These are phyloP conservation scores for Chalciporus sp. DNA, from an alignment of 1,284 basidiomycete genomes.

Conservation along the genomic window DNA sequence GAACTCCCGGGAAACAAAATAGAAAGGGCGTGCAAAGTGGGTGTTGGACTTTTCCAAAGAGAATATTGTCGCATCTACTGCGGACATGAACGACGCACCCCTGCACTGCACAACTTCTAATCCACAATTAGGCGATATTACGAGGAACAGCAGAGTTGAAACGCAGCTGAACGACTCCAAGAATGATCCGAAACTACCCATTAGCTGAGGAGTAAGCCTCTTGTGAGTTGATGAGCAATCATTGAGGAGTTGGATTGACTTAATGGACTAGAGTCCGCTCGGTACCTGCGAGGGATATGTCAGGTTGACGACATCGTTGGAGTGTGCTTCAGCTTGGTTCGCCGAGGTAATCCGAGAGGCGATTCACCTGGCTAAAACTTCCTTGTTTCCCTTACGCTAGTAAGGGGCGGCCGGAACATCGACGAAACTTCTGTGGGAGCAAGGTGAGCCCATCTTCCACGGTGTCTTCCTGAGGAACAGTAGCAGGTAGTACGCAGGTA, in stretches of 20 bases:
- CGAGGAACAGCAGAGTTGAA: conserved; percentile 16
- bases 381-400: conserved; percentile 7
- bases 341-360: conserved; percentile 10
- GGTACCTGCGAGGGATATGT: conserved; percentile 5
- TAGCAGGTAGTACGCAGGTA: neutral
- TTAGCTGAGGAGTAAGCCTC: neutral
- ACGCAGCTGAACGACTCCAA: conserved; percentile 5
- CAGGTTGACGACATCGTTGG: conserved; percentile 5
- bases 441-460: neutral
- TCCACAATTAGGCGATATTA: conserved; percentile 29
- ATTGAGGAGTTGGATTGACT: conserved; percentile 3
- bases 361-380: conserved; percentile 3
- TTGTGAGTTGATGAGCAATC: neutral
- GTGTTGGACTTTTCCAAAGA: conserved; percentile 22
- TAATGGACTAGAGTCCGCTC: conserved; percentile 2
- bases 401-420: conserved; percentile 20
- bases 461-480: neutral
- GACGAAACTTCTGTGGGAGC: neutral
- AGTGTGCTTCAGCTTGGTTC: conserved; percentile 10
- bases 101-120: conserved; percentile 15
- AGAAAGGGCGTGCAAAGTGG: conserved; percentile 20
- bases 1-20: conserved; percentile 23
- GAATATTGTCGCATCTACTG: conserved; percentile 24
- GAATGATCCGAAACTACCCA: conserved; percentile 19
- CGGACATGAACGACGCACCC: conserved; percentile 31